Percentiles rank a stretch among this genome's conserved stretches.
Conservation (phyloP, 2,329 filamentous ascomycete species). For the Orbilia quercus region DNA sequence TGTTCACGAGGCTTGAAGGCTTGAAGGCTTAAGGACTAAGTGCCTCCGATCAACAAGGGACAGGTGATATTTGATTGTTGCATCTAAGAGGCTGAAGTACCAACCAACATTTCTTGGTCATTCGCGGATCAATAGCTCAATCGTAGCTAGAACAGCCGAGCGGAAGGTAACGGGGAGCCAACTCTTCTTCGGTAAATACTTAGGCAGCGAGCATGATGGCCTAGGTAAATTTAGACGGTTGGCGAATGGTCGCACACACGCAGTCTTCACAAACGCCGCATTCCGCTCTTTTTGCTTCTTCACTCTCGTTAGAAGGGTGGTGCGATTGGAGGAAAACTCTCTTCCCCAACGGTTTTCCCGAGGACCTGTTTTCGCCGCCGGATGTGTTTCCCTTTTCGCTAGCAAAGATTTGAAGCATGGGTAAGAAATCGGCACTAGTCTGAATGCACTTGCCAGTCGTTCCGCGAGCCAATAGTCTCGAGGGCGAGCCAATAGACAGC, state of each 20-base stretch:
- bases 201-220: conserved; percentile 34
- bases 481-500: conserved; percentile 15
- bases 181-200: conserved; percentile 22
- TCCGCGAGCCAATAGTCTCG: no score
- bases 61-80: not conserved
- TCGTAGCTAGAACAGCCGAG: conserved; percentile 33
- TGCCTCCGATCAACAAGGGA: conserved; percentile 4
- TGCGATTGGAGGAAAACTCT: conserved; percentile 31
- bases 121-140: conserved; percentile 6
- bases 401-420: conserved; percentile 43
- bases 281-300: conserved; percentile 53
- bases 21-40: conserved; percentile 23
- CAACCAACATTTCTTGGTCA: no score
- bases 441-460: not conserved
- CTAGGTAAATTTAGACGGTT: conserved; percentile 6
- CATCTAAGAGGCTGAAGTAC: conserved; percentile 1
- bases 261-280: conserved; percentile 40
- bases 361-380: conserved; percentile 47
- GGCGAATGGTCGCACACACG: conserved; percentile 3
- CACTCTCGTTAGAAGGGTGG: not conserved
- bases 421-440: conserved; percentile 50
- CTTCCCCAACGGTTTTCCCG: conserved; percentile 49
- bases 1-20: no score
- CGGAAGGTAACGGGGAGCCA: conserved; percentile 27
- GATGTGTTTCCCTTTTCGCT: conserved; percentile 53